Base-by-base conservation (phyloP, 2,329 filamentous ascomycete genomes). In the Fusarium nisikadoi region DNA sequence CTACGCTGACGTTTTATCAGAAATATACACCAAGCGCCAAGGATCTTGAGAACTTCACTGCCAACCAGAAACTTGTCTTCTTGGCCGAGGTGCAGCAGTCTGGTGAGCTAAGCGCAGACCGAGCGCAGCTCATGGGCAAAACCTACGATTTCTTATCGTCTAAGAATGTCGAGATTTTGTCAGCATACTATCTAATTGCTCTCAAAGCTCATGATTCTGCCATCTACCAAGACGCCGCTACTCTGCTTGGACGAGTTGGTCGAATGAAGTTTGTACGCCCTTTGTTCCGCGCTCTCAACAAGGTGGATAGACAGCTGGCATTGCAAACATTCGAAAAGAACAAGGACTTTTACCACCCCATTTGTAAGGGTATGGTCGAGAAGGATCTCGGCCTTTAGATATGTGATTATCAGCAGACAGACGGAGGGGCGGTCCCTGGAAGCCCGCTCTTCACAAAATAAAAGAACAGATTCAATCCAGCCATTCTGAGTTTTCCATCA, bases 251-350 rank as follows among this genome's bases (percentile, higher is more conserved):
- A 36, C 87, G 87, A 57, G 94, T 98, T 29, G 96, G 96, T 17
- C 87, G 96, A 63, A 98, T 99, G 96, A 98, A 98, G 88, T 98
- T 95, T 81, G 95, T 98, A 65, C 87, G 95, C 52, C 94, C 95
- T 27, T 83, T 98, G 78, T 98, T 92, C 84, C 88, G 92, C 68
- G 88, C 89, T 54, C 84, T 99, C 74, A 91, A 92, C 77, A 90
- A 91, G 80, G 89, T 93, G 42, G 92, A 98, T 82, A 86, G 89
- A 50, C 84, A 90, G 31, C 82, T 97, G 77, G 95, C 96, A 1
- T 82, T 95, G 58, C 85, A 90, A 80, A 97, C 95, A 0, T 98
- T 97, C 82, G 89, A 93, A 83, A 92, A 92, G 87, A 92, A 97
- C 80, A 93, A 88, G 82, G 91, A 94, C 70, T 98, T 98, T 79